phyloP scores from a whole-genome alignment of 2,329 filamentous ascomycete species.

The Cercospora beticola region DNA sequence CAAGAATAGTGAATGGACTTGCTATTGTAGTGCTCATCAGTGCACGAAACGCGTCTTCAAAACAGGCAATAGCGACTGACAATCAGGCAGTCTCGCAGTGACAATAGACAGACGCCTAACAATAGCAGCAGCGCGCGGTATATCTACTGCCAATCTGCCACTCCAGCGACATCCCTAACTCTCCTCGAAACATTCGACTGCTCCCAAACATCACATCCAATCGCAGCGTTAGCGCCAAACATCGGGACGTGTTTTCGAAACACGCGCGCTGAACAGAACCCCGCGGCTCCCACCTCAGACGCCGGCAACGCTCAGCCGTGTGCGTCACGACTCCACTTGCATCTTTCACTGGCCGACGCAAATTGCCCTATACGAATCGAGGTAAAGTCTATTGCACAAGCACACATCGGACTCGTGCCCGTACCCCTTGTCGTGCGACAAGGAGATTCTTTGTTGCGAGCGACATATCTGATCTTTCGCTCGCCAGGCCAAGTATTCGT shows the following conservation, averaged over 20 bases:
- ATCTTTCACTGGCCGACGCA: not conserved
- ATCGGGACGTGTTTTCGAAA: not conserved
- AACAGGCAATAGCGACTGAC: not conserved
- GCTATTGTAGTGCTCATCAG: not conserved
- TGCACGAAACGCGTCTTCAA: not conserved
- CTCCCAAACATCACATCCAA: not conserved
- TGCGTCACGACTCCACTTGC: constrained; percentile 7
- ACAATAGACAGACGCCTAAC: not conserved
- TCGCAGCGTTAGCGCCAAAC: not conserved
- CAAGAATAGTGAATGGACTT: not conserved
- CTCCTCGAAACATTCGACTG: not conserved
- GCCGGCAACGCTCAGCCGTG: constrained; percentile 3
- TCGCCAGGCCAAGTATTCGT: constrained; percentile 7
- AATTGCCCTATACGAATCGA: not conserved
- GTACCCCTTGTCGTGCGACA: not conserved
- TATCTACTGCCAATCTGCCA: not conserved
- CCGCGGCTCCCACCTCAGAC: not conserved
- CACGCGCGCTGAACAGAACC: not conserved
- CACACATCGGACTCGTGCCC: not conserved
- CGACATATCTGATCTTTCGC: not conserved
- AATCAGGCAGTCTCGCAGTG: not conserved
- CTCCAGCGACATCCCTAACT: not conserved
- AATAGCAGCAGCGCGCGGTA: not conserved
- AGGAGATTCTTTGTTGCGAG: not conserved
- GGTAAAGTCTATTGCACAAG: not conserved